Percentiles rank a stretch among this genome's conserved stretches.
phyloP scores from a whole-genome alignment of 176 grass and related monocot genomes.

The Musa schizocarpa region DNA sequence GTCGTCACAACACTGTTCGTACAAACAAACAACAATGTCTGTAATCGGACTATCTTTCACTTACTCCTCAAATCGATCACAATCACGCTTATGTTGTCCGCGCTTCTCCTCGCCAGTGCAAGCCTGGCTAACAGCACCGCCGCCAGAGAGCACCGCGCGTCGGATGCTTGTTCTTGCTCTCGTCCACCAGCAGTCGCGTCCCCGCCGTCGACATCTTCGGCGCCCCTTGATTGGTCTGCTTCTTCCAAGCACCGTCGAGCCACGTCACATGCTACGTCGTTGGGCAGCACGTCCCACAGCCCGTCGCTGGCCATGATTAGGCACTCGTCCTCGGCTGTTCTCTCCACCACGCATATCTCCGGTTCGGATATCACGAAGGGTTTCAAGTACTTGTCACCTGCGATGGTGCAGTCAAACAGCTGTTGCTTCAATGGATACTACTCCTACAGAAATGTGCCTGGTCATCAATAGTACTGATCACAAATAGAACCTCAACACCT shows the following conservation, averaged over 20 bases:
- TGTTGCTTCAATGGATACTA: too few relatives aligned
- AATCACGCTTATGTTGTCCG: conserved; percentile 66
- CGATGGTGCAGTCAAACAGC: not conserved
- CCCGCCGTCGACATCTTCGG: not conserved
- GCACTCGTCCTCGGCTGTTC: conserved; percentile 39
- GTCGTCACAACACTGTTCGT: not conserved
- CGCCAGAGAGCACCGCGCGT: conserved; percentile 41
- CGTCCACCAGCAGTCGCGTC: not conserved
- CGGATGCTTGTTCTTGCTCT: conserved; percentile 15
- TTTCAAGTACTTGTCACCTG: conserved; percentile 66
- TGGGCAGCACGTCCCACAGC: conserved; percentile 75
- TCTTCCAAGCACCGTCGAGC: conserved; percentile 59
- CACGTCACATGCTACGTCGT: conserved; percentile 47
- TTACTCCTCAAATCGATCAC: conserved; percentile 60
- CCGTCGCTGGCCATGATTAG: conserved; percentile 82
- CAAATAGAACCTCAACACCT: too few relatives aligned
- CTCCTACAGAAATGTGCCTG: too few relatives aligned
- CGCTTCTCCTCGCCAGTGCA: conserved; percentile 46
- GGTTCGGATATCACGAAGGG: conserved; percentile 69
- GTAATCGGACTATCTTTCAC: conserved; percentile 12
- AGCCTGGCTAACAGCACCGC: conserved; percentile 56
- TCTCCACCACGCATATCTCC: conserved; percentile 40
- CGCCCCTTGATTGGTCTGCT: conserved; percentile 7
- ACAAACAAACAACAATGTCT: not conserved
- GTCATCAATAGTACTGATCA: too few relatives aligned